These are phyloP conservation scores for Collariella sp. DNA, from an alignment of 495 filamentous ascomycete species.

Conservation along the genomic window DNA sequence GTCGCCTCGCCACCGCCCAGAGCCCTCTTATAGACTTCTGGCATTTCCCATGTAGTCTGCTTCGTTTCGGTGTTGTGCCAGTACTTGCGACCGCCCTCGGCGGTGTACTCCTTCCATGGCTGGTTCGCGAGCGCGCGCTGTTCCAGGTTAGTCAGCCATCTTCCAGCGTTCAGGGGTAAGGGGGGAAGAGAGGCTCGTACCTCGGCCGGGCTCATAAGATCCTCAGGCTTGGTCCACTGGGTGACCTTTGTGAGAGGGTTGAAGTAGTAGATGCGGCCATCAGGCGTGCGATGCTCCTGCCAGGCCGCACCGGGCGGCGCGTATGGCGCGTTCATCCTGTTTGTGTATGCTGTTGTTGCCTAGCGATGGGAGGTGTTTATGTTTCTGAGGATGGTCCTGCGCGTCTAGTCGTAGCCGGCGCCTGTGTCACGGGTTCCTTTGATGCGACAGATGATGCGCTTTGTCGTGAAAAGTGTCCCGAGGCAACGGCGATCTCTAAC, in stretches of 20 bases:
- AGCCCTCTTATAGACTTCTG: slow-evolving; percentile 69
- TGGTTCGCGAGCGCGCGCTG: slow-evolving; percentile 74
- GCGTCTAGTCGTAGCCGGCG: not conserved
- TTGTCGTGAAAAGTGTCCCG: not conserved
- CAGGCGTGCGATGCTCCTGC: slow-evolving; percentile 75
- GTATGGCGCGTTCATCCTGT: slow-evolving; percentile 45
- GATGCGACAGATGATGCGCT: slow-evolving; percentile 1
- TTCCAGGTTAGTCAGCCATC: not conserved
- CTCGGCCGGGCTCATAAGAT: slow-evolving; percentile 80
- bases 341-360: slow-evolving; percentile 42
- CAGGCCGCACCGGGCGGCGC: slow-evolving; percentile 51
- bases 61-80: slow-evolving; percentile 90
- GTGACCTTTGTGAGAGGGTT: slow-evolving; percentile 79
- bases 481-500: not conserved
- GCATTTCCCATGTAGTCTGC: slow-evolving; percentile 92
- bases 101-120: slow-evolving; percentile 89
- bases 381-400: not conserved
- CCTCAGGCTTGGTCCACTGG: slow-evolving; percentile 88
- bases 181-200: slow-evolving; percentile 39
- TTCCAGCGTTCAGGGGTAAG: not conserved
- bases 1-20: slow-evolving; percentile 41
- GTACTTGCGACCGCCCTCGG: slow-evolving; percentile 79
- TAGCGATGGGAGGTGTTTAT: not conserved
- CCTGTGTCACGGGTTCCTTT: not conserved
- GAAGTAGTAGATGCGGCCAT: slow-evolving; percentile 90